Base-by-base conservation (phyloP, 2,329 filamentous ascomycete genomes). In the Penicillium sp. region DNA sequence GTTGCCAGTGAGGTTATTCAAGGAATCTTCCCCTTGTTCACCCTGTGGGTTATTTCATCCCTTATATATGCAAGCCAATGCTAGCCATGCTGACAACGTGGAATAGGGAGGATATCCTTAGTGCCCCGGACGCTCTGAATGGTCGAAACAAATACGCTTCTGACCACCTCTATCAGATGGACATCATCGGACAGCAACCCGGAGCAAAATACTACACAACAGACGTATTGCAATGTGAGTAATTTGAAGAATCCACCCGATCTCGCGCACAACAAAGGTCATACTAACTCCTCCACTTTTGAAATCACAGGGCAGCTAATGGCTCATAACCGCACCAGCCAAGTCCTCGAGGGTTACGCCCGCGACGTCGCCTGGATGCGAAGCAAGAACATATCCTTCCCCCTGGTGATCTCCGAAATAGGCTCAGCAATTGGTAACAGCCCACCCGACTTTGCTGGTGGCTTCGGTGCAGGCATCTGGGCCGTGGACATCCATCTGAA, bases 401-500 rank as follows among this genome's bases (percentile, higher is more conserved):
- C 39, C 49, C 29, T 60, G 1, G 58, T 60, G 0, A 50, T 60
- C 4, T 57, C 54, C 3, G 54, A 60, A 21, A 49, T 52, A 7
- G 57, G 57, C 5, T 53, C 44, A 16, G 54, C 54, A 8, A 44
- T 44, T 9, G 42, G 42, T 4, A 42, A 49, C 23, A 46, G 45
- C 10, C 33, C 50, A 2, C n/a, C 60, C 1, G 25, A 53, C 19
- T 54, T 53, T 9, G 49, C 52, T 3, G 58, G 55, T 7, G 52
- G 50, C 11, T 55, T 61, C 27, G 60, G 60, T 4, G 54, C 55
- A 14, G 58, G 50, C 11, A 25, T 62, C 6, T 62, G 52, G 58
- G 55, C 58, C 7, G 48, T 62, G 16, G 60, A 60, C 37, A 54
- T 62, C 16, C 58, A 64, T 6, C 55, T 67, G 9, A 53, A 59